Conservation (phyloP, 2,329 filamentous ascomycete genomes). For the Thyridium curvatum region DNA sequence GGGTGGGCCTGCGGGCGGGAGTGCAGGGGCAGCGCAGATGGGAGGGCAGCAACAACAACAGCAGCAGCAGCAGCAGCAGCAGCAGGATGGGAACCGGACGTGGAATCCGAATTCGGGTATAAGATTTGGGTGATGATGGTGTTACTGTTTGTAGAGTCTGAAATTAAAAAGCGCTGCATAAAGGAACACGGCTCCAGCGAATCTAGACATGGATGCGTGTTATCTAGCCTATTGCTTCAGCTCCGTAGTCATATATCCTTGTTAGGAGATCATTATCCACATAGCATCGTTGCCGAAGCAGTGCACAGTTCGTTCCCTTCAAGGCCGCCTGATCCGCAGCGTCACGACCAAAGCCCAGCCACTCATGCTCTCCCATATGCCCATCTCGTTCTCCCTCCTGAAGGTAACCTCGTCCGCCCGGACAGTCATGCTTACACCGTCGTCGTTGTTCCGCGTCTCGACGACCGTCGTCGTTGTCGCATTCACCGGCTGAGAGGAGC, state of each 20-base stretch:
- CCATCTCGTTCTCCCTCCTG: conserved; percentile 42
- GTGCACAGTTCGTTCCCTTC: too few species aligned
- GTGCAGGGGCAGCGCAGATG: conserved; percentile 10
- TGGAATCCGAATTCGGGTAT: conserved; percentile 6
- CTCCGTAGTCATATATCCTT: too few species aligned
- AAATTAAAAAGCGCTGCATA: too few species aligned
- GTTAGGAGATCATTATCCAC: too few species aligned
- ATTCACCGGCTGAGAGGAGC: too few species aligned
- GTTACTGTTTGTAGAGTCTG: too few species aligned
- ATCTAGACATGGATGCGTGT: too few species aligned
- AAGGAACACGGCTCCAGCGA: too few species aligned
- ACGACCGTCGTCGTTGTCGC: too few species aligned
- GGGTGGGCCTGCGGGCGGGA: conserved; percentile 11
- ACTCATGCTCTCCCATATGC: conserved; percentile 41
- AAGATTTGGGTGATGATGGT: neutral
- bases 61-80: conserved; percentile 16
- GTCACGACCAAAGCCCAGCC: conserved; percentile 44
- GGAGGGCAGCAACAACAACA: conserved; percentile 9
- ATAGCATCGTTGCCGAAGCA: too few species aligned
- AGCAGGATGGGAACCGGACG: conserved; percentile 10
- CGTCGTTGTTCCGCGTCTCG: conserved; percentile 10
- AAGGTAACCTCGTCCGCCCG: conserved; percentile 43
- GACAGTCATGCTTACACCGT: conserved; percentile 30
- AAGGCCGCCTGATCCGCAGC: conserved; percentile 18
- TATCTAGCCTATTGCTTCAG: too few species aligned